Evolutionary conservation across 768 basidiomycete species (phyloP).

Genomic region (Pulveroboletus sp.): DNA sequence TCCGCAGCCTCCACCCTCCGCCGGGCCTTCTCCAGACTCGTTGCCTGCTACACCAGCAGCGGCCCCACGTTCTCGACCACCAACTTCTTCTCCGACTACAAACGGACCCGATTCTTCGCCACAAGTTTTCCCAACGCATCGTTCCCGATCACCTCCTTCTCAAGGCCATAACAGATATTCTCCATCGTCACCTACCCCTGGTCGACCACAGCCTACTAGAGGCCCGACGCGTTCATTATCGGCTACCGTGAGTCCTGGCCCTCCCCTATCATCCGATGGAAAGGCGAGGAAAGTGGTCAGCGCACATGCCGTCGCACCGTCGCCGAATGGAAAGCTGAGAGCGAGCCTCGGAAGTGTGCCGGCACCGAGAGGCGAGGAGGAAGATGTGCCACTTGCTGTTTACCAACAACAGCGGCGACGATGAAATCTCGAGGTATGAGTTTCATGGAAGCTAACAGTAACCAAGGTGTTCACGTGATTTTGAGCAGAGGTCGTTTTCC

Average conservation of each 20-base stretch:
- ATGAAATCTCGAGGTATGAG: slow-evolving; percentile 23
- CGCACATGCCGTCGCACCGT: slow-evolving; percentile 52
- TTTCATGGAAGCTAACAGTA: neutral
- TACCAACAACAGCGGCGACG: slow-evolving; percentile 75
- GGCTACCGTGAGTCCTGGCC: slow-evolving; percentile 51
- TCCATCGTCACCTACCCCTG: slow-evolving; percentile 24
- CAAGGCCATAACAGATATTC: slow-evolving; percentile 38
- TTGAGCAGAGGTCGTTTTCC: slow-evolving; percentile 4
- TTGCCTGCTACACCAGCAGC: slow-evolving; percentile 24
- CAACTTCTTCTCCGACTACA: slow-evolving; percentile 36
- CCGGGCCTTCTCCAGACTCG: slow-evolving; percentile 41
- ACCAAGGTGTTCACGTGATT: slow-evolving; percentile 5
- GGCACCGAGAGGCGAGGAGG: slow-evolving; percentile 52
- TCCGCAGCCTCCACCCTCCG: slow-evolving; percentile 53
- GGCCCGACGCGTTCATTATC: slow-evolving; percentile 68
- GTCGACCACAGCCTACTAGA: slow-evolving; percentile 30
- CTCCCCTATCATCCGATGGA: slow-evolving; percentile 41
- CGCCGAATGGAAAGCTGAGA: slow-evolving; percentile 38
- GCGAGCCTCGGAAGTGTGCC: slow-evolving; percentile 36
- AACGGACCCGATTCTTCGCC: slow-evolving; percentile 21
- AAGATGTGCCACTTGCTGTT: slow-evolving; percentile 76
- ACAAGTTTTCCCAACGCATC: slow-evolving; percentile 34
- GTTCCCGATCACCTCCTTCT: slow-evolving; percentile 57
- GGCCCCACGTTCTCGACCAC: slow-evolving; percentile 18
- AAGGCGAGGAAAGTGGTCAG: slow-evolving; percentile 64